Evolutionary conservation across 75 land plant species (phyloP), one percentile per base, ranked within the genome.

Genomic region (Cunninghamia lanceolata): DNA sequence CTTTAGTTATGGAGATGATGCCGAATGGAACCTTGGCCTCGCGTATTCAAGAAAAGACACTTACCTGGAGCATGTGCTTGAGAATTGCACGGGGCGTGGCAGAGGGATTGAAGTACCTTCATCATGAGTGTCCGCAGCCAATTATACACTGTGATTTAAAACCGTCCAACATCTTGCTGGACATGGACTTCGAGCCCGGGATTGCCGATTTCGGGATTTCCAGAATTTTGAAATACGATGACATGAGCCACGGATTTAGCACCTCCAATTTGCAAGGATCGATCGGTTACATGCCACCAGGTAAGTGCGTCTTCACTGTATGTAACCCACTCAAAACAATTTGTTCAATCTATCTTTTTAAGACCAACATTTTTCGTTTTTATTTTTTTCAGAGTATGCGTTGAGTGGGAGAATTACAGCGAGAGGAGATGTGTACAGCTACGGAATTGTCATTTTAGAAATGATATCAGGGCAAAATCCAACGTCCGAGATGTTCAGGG

Each of bases 261-360:
- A 77, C 80, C 10, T 77, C 80, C 28, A 63, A 50, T 50, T 50
- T 50, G 53, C 53, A 50, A 50, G 53, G 53, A 73, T 77, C 80
- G 15, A 38, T 77, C 43, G 80, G 80, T 5, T 77, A 77, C 80
- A 77, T 77, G 80, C 25, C 80, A 77, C 80, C 80, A 77, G 80
- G 80, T 38, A 39, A 4, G 21, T 40, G 19, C 4, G 1, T 75
- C 7, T 1, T 34, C 32, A 4, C 32, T 1, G 5, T 25, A 21
- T 0, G 28, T 19, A 56, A 56, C 21, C 4, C 17, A 54, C 4
- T 17, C 4, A 15, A 16, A 15, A 16, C 4, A 50, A 9, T 11
- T 35, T 10, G 9, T 14, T 0, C 15, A 15, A 10, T 36, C 0
- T 2, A 36, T 34, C 2, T 1, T 9, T 32, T 0, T 30, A 75